Evolutionary conservation across 225 moss, liverwort and hornwort genomes (phyloP).

Genomic region (Neckera pumila): DNA sequence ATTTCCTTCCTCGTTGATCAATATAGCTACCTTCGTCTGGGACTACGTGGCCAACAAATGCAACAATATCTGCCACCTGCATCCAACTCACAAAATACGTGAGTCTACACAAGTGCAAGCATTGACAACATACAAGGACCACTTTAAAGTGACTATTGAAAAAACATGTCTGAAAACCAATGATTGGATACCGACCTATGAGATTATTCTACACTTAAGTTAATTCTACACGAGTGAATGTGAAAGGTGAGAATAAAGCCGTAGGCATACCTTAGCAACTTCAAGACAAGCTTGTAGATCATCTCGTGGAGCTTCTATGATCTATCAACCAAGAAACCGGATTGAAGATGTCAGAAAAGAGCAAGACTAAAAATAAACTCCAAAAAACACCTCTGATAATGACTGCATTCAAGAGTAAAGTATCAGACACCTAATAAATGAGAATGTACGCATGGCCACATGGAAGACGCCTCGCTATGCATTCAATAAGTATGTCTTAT

Average conservation of each 20-base stretch:
- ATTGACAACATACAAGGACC: not conserved
- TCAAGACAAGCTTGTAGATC: conserved; percentile 90
- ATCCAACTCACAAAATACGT: not conserved
- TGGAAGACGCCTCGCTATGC: not conserved
- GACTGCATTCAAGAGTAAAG: not conserved
- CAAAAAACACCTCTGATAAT: not conserved
- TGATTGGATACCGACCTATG: not conserved
- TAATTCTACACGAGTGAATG: not conserved
- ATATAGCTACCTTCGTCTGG: conserved; percentile 54
- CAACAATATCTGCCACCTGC: conserved; percentile 94
- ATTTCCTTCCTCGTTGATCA: conserved; percentile 59
- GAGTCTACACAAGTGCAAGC: not conserved
- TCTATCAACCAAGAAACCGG: conserved; percentile 27
- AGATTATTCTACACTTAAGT: not conserved
- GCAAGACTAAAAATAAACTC: not conserved
- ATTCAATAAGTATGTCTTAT: not conserved
- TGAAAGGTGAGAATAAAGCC: not conserved
- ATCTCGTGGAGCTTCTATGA: conserved; percentile 62
- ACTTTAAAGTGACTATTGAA: not conserved
- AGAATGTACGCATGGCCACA: not conserved
- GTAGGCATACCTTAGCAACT: conserved; percentile 62
- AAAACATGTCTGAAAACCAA: not conserved
- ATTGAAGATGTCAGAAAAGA: not conserved
- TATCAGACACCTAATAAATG: not conserved
- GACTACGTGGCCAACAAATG: conserved; percentile 59